Evolutionary conservation across 106 monocot species (phyloP), one percentile per base, ranked within the genome.

Genomic region (Xerophyta viscosa): DNA sequence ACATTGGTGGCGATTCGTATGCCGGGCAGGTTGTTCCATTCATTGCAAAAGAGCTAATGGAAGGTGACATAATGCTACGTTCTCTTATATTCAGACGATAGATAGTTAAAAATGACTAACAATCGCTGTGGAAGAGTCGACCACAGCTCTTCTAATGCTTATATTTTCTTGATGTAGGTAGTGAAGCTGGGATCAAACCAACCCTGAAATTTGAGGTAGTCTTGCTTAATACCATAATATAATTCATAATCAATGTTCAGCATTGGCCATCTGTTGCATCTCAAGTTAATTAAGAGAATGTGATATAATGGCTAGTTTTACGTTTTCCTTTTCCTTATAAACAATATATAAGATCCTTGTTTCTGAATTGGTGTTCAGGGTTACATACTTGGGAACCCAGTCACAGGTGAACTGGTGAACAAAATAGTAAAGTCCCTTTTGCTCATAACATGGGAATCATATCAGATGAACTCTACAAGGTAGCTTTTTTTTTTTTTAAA

Each of bases 1-100:
- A 75, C 18, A 27, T 84, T 71, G 63, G 46, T 55, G 84, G 79
- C 11, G 84, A 79, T 57, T 84, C 84, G 5, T 79, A 79, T 43
- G 74, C 60, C 2, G 84, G 75, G 6, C 72, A 69, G 54, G 31
- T 77, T 46, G 62, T 54, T 31, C 83, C 83, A n/a, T 0, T 70
- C n/a, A 25, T 77, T 37, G 39, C 66, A 3, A 41, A 70, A 17
- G 30, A 57, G 31, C 22, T 83, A 25, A 65, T 64, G 20, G 15
- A 77, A 62, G 77, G 83, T 73, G 54, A 47, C 12, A 20, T 11
- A n/a, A n/a, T n/a, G n/a, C n/a, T n/a, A n/a, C n/a, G 15, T 15
- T 39, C 15, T 8, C 39, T 3, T 39, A 3, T 39, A 10, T 39
- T 46, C 45, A 61, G 39, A 3, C n/a, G 15, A 39, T 39, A 1